Conservation (phyloP, 1,284 basidiomycete genomes). For the Cutaneotrichosporon cavernicola region DNA sequence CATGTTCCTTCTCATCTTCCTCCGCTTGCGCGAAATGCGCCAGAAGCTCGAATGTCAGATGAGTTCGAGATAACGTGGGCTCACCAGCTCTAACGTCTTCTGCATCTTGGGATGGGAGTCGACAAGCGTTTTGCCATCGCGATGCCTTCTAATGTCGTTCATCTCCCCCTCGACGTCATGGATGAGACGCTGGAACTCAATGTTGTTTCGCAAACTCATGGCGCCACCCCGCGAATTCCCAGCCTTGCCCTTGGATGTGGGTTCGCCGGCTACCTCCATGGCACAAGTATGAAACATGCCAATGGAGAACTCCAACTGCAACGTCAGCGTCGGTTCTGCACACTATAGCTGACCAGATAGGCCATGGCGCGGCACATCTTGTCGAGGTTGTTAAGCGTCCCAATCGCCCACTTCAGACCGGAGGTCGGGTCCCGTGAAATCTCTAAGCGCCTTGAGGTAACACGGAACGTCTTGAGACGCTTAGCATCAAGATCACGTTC, state of each 20-base stretch:
- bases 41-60: conserved; percentile 56
- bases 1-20: conserved; percentile 57
- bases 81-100: conserved; percentile 66
- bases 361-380: conserved; percentile 73
- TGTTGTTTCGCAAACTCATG: conserved; percentile 39
- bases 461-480: conserved; percentile 42
- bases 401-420: conserved; percentile 34
- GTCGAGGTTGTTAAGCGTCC: conserved; percentile 39
- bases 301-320: conserved; percentile 74
- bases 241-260: conserved; percentile 42
- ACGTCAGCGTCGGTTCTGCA: background rate
- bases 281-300: conserved; percentile 72
- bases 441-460: conserved; percentile 43
- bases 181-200: conserved; percentile 50
- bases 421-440: conserved; percentile 32
- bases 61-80: conserved; percentile 2
- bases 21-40: conserved; percentile 72
- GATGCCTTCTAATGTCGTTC: conserved; percentile 40
- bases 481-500: conserved; percentile 46
- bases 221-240: conserved; percentile 35
- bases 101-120: conserved; percentile 88
- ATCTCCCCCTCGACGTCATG: conserved; percentile 48
- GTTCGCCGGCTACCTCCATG: conserved; percentile 52
- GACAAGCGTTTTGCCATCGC: conserved; percentile 48
- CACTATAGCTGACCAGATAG: conserved; percentile 63